Evolutionary conservation across 495 filamentous ascomycete species (phyloP).

Genomic region (Apiosordaria backusii): DNA sequence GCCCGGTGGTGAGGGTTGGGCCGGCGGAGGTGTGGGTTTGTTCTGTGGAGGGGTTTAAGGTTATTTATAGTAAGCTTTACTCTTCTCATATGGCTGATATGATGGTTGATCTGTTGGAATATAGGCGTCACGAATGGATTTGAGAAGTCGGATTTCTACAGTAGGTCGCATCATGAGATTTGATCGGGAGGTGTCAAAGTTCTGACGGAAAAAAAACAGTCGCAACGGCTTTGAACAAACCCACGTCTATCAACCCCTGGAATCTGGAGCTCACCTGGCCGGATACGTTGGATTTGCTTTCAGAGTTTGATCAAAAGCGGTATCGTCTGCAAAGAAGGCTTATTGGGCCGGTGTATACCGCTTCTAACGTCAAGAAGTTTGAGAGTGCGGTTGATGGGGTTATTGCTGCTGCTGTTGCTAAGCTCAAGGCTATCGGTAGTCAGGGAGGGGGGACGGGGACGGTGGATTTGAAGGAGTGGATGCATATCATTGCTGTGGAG

Average conservation of each 20-base stretch:
- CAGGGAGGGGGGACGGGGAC: conserved; percentile 21
- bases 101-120: neutral
- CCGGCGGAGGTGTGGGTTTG: conserved; percentile 53
- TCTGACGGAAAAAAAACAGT: conserved; percentile 20
- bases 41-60: conserved; percentile 37
- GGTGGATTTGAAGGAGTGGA: conserved; percentile 40
- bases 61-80: conserved; percentile 40
- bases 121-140: conserved; percentile 31
- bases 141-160: conserved; percentile 40
- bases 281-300: conserved; percentile 37
- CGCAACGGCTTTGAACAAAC: conserved; percentile 29
- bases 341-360: conserved; percentile 37
- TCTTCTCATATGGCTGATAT: neutral
- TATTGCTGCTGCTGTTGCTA: conserved; percentile 22
- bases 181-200: neutral
- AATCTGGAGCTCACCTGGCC: conserved; percentile 20
- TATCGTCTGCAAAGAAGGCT: conserved; percentile 41
- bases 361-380: conserved; percentile 35
- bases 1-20: conserved; percentile 53
- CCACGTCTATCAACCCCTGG: conserved; percentile 16
- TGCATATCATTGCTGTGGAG: conserved; percentile 43
- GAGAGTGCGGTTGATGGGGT: conserved; percentile 36
- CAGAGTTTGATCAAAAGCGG: conserved; percentile 36
- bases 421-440: conserved; percentile 20
- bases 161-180: conserved; percentile 20